Percentiles rank a stretch among this genome's conserved stretches.
Evolutionary conservation across 1,284 basidiomycete genomes (phyloP).

Genomic region (Cryptococcus sp.): DNA sequence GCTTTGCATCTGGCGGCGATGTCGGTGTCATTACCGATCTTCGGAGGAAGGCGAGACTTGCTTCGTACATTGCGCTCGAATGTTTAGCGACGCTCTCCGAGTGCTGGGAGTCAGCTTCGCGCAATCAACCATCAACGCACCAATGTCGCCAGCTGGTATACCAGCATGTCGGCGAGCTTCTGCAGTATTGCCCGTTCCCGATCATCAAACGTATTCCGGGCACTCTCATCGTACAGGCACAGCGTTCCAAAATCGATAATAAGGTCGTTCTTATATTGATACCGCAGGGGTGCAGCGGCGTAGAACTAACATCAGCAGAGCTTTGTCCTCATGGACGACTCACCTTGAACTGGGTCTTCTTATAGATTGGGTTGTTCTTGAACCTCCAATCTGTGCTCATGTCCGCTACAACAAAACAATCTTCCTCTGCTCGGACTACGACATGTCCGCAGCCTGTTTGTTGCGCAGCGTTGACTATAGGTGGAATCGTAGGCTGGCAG

Average conservation of each 20-base stretch:
- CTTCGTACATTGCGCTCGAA: constrained; percentile 39
- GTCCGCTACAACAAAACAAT: constrained; percentile 29
- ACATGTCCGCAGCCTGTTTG: background rate
- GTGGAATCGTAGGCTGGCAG: background rate
- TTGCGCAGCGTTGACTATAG: background rate
- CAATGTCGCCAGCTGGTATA: constrained; percentile 46
- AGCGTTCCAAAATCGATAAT: constrained; percentile 41
- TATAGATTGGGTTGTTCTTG: constrained; percentile 22
- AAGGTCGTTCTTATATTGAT: constrained; percentile 22
- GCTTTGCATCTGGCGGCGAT: constrained; percentile 2
- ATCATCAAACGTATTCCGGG: constrained; percentile 32
- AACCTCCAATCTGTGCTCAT: constrained; percentile 41
- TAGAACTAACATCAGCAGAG: constrained; percentile 28
- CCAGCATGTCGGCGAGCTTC: constrained; percentile 48
- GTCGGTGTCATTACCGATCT: constrained; percentile 36
- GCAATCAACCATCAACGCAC: constrained; percentile 22
- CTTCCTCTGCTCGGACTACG: background rate
- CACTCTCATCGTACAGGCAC: constrained; percentile 26
- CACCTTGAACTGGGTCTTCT: constrained; percentile 18
- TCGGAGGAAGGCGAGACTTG: constrained; percentile 41
- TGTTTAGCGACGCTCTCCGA: constrained; percentile 40
- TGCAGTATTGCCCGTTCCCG: constrained; percentile 37
- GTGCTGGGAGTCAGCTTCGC: constrained; percentile 23
- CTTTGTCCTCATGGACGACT: background rate
- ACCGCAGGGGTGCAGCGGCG: constrained; percentile 40